Percentiles rank a stretch among this genome's conserved stretches.
Evolutionary conservation across 495 filamentous ascomycete species (phyloP).

Genomic region (Pyronema domesticum): DNA sequence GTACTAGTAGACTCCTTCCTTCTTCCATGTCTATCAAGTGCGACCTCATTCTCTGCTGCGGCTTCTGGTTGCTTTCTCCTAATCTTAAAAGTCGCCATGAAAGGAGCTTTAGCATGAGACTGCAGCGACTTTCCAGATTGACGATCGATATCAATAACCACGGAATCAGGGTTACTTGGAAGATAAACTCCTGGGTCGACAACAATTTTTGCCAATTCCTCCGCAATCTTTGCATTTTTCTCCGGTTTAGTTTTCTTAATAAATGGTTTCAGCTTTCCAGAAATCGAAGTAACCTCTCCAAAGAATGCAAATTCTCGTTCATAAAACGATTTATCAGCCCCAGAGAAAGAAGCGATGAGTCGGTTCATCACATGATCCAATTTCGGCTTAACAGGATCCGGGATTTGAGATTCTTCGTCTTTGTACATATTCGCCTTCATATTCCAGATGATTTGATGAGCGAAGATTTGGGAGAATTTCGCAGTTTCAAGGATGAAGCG

Average conservation of each 20-base stretch:
- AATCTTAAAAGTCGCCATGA: constrained; percentile 96
- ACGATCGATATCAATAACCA: constrained; percentile 91
- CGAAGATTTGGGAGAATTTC: constrained; percentile 87
- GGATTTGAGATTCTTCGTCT: constrained; percentile 83
- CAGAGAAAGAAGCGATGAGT: constrained; percentile 65
- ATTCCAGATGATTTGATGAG: constrained; percentile 99
- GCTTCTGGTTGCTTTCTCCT: constrained; percentile 48
- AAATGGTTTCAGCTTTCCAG: constrained; percentile 82
- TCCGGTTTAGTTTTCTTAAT: constrained; percentile 86
- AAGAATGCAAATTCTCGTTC: constrained; percentile 95
- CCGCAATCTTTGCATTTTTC: constrained; percentile 98
- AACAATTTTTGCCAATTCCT: constrained; percentile 89
- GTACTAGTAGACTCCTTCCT: constrained; percentile 23
- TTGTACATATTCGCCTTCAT: constrained; percentile 99
- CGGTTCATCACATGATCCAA: constrained; percentile 77
- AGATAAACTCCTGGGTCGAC: constrained; percentile 95
- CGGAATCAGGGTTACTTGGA: constrained; percentile 89
- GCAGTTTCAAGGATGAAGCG: constrained; percentile 92
- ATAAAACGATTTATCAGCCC: constrained; percentile 66
- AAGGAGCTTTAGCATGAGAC: constrained; percentile 93
- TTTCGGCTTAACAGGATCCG: constrained; percentile 80
- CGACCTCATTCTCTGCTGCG: constrained; percentile 26
- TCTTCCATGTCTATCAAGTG: constrained; percentile 8
- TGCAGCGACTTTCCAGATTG: constrained; percentile 95
- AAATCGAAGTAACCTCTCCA: constrained; percentile 86